Percentiles rank a stretch among this genome's conserved stretches.
These are phyloP conservation scores for Eucalyptus curtisii DNA, from an alignment of 345 rosid species.

Conservation along the genomic window DNA sequence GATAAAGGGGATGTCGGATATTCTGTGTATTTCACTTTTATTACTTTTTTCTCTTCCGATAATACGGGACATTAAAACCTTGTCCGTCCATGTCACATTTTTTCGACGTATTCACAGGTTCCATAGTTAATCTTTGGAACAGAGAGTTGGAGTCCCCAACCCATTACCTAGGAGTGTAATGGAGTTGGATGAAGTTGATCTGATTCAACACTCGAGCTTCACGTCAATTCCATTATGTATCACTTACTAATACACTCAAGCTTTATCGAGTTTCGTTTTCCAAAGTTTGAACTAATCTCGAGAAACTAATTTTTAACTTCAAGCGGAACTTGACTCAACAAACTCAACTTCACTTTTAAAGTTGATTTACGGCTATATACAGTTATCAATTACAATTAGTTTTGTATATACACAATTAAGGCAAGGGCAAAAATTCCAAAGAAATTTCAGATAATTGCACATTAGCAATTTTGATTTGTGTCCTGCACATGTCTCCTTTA, in stretches of 20 bases:
- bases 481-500: too few species aligned
- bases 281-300: neutral
- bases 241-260: neutral
- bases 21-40: neutral
- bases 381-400: too few species aligned
- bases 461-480: too few species aligned
- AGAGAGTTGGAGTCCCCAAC: neutral
- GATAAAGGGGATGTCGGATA: neutral
- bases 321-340: fast-evolving
- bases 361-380: neutral
- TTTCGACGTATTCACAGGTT: neutral
- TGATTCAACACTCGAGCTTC: neutral
- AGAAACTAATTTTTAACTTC: neutral
- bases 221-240: neutral
- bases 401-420: neutral
- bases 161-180: neutral
- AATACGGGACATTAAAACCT: neutral
- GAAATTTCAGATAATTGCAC: too few species aligned
- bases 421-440: too few species aligned
- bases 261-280: neutral
- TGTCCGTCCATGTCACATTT: neutral
- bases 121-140: neutral
- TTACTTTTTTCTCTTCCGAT: neutral
- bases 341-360: neutral
- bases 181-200: neutral